Evolutionary conservation across 1,284 basidiomycete species (phyloP).

Genomic region (Cryptococcus sp.): DNA sequence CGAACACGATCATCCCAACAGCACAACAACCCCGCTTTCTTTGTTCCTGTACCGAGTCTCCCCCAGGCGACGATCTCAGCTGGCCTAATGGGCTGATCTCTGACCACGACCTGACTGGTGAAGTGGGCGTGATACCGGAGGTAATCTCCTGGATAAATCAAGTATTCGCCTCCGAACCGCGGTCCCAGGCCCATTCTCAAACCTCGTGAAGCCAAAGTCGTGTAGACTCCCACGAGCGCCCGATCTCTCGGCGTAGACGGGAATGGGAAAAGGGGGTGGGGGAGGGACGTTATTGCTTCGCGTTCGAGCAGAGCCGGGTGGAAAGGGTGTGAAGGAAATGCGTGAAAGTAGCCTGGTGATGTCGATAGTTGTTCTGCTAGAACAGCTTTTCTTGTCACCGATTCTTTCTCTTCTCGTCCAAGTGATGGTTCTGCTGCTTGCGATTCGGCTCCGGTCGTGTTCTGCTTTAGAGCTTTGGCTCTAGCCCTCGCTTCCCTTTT

Average conservation of each 20-base stretch:
- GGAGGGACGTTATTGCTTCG: conserved; percentile 25
- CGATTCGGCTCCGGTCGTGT: conserved; percentile 37
- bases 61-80: conserved; percentile 95
- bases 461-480: conserved; percentile 55
- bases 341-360: conserved; percentile 28
- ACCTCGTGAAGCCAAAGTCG: conserved; percentile 33
- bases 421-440: conserved; percentile 13
- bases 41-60: conserved; percentile 92
- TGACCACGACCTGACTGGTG: conserved; percentile 74
- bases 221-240: conserved; percentile 38
- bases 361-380: conserved; percentile 1
- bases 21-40: conserved; percentile 92
- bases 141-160: conserved; percentile 96
- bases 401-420: conserved; percentile 33
- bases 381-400: no score
- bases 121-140: conserved; percentile 97
- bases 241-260: conserved; percentile 28
- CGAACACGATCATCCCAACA: conserved; percentile 67
- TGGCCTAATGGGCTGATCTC: conserved; percentile 65
- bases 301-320: conserved; percentile 4
- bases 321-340: conserved; percentile 26
- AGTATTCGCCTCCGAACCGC: conserved; percentile 87
- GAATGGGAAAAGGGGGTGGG: conserved; percentile 38
- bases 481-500: conserved; percentile 66
- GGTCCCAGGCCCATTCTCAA: conserved; percentile 62